Percentiles rank a stretch among this genome's conserved stretches.
Evolutionary conservation across 169 alveolate genomes (phyloP).

Genomic region (Cryptosporidium viatorum): DNA sequence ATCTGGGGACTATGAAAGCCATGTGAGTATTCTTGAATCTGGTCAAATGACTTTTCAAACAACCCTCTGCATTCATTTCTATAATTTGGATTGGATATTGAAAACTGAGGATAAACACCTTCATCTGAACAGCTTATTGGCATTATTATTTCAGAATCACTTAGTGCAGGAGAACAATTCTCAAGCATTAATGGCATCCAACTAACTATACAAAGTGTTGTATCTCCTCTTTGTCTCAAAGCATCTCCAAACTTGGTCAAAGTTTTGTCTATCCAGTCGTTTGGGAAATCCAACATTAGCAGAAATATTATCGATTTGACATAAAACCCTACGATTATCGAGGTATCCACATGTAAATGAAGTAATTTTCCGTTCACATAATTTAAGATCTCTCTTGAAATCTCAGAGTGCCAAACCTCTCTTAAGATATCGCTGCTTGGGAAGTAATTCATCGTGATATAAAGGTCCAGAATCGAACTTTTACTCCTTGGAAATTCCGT

Average conservation of each 20-base stretch:
- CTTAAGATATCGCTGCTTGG: constrained; percentile 49
- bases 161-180: constrained; percentile 13
- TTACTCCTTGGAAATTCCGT: constrained; percentile 13
- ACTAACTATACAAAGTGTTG: constrained; percentile 60
- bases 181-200: constrained; percentile 73
- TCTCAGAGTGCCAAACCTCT: constrained; percentile 40
- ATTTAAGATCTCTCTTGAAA: constrained; percentile 36
- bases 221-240: constrained; percentile 51
- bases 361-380: constrained; percentile 13
- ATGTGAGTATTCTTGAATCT: neutral
- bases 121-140: constrained; percentile 74
- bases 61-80: constrained; percentile 29
- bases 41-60: constrained; percentile 4
- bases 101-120: constrained; percentile 63
- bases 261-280: constrained; percentile 39
- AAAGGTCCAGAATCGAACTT: constrained; percentile 26
- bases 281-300: constrained; percentile 42
- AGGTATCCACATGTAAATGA: constrained; percentile 28
- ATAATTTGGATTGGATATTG: constrained; percentile 45
- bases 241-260: neutral
- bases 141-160: constrained; percentile 28
- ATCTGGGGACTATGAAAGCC: constrained; percentile 43
- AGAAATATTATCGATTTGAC: constrained; percentile 29
- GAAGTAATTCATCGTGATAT: constrained; percentile 23
- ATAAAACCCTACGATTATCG: constrained; percentile 45